Base-by-base conservation (phyloP, 2,329 filamentous ascomycete genomes). In the Xylaria hypoxylon region DNA sequence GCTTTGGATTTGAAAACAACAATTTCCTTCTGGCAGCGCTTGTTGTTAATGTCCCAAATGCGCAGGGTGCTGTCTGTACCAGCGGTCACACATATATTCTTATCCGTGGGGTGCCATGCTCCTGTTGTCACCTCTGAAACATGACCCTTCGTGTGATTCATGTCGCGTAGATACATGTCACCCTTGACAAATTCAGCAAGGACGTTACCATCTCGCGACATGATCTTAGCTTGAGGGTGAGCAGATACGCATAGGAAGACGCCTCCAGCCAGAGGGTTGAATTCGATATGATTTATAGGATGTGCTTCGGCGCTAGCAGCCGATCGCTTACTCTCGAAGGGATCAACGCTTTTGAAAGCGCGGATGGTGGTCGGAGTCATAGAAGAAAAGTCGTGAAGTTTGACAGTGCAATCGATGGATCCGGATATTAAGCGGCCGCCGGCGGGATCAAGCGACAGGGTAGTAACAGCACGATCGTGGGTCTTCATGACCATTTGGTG, bases 141-240 rank as follows among this genome's bases (percentile, higher is more conserved):
- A 79, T 99, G 96, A 1, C 96, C 96, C 78, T 97, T 98, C 4
- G 96, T 99, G 77, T 98, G 94, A 80, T 97, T 89, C 91, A 98
- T 96, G 78, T 99, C 96, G 61, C 95, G 88, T 71, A 99, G 82
- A 75, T 99, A 99, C 94, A 98, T 98, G 77, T 99, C 96, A 51
- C 96, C 96, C 80, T 99, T 99, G 72, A 94, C 91, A 71, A 97
- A 98, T 76, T 97, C 94, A 1, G 91, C 90, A 55, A 96, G 74
- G 7, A 92, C 85, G 50, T 96, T 93, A 44, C 96, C 96, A 81
- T 99, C 95, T 74, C 96, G 89, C 73, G 89, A 92, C 78, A 98
- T 85, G 26, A 99, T 89, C 78, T 94, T 94, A 13, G 95, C 93
- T 78, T 98, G 95, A 1, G 95, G 90, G 45, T 95, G 92, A 6